Evolutionary conservation across 306 rosid species (phyloP), one percentile per base, ranked within the genome.

Genomic region (Prunus dulcis): DNA sequence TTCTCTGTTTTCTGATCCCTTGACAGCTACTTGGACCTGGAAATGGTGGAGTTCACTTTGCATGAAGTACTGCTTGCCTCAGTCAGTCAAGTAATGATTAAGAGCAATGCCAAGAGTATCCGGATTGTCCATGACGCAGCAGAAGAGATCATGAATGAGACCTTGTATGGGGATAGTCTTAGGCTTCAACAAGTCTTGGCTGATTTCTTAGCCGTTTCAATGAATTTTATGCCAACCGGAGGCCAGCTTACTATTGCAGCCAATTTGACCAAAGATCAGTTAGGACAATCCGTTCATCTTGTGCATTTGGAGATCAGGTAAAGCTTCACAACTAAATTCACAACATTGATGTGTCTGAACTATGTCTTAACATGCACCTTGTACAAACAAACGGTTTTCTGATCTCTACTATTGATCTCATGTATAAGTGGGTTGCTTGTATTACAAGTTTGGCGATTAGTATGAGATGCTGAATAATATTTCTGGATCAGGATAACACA

Each of bases 141-240:
- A 18, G 91, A 92, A 74, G 80, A 82, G 69, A 84, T 86, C 73
- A 34, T 56, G 83, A 79, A 72, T 58, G 89, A 88, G 82, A 86
- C 88, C 32, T 78, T 92, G 34, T 95, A 89, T 38, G 99, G 99
- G 34, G 97, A 91, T 81, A 73, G 90, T 71, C 85, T 89, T 49
- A 80, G 99, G 88, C 91, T 95, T 83, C 99, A 95, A 82, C 99
- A 95, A 79, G 88, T 88, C 56, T 41, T 95, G 18, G 89, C 97
- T 12, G 98, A 92, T 73, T 95, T 95, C 78, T 84, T 95, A 69
- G 74, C 84, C 32, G 75, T 88, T 51, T 89, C 96, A 47, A 83
- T 95, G 72, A 81, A 80, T 73, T 83, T 75, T 64, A 82, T 94
- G 15, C 89, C 97, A 55, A 60, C 74, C 15, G 91, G 97, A 75